Percentiles rank a stretch among this genome's conserved stretches.
Evolutionary conservation across 768 basidiomycete genomes (phyloP).

Genomic region (Pulveroboletus sp.): DNA sequence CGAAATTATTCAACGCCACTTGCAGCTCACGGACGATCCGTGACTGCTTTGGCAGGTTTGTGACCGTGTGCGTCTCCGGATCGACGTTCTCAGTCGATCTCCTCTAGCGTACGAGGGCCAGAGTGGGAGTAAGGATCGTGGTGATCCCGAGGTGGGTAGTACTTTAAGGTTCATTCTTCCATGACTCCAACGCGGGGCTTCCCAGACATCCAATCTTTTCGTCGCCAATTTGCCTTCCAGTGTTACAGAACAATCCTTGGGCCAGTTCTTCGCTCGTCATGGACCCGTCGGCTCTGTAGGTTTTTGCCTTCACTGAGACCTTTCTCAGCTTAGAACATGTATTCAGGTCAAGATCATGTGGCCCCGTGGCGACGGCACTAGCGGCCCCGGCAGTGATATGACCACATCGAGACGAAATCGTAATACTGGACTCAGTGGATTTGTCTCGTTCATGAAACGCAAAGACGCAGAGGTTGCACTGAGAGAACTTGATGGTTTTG

Average conservation of each 20-base stretch:
- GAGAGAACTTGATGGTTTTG: slow-evolving; percentile 86
- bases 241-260: slow-evolving; percentile 83
- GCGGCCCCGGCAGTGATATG: slow-evolving; percentile 74
- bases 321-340: not conserved
- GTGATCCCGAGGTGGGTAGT: slow-evolving; percentile 73
- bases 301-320: slow-evolving; percentile 7
- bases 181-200: slow-evolving; percentile 2
- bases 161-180: not conserved
- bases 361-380: slow-evolving; percentile 79
- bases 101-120: slow-evolving; percentile 79
- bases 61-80: slow-evolving; percentile 4
- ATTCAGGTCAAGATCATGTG: slow-evolving; percentile 96
- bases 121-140: slow-evolving; percentile 85
- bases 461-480: slow-evolving; percentile 88
- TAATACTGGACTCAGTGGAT: slow-evolving; percentile 83
- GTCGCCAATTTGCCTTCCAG: slow-evolving; percentile 89
- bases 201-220: slow-evolving; percentile 90
- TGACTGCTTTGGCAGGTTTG: slow-evolving; percentile 87
- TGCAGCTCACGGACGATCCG: slow-evolving; percentile 66
- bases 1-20: slow-evolving; percentile 3
- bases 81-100: slow-evolving; percentile 2
- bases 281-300: slow-evolving; percentile 92
- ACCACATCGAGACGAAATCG: slow-evolving; percentile 67
- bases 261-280: slow-evolving; percentile 85
- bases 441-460: slow-evolving; percentile 95